phyloP scores from a whole-genome alignment of 441 rosid genomes.

The Viola pubescens region DNA sequence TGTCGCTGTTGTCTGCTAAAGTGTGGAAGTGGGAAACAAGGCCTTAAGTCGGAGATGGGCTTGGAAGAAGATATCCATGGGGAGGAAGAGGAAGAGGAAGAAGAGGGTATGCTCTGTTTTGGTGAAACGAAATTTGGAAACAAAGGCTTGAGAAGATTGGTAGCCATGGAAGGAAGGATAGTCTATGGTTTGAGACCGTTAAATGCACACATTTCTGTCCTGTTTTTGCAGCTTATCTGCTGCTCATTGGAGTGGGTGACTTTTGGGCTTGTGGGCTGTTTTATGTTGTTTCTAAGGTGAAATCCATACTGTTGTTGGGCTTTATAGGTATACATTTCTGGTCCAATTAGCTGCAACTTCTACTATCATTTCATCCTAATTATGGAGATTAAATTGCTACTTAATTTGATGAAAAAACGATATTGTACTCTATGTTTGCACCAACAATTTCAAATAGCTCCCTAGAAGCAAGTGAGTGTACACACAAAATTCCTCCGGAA shows the following conservation, averaged over 20 bases:
- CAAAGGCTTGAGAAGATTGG: slow-evolving; percentile 26
- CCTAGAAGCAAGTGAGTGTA: no score
- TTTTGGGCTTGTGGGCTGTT: background rate
- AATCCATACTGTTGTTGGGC: background rate
- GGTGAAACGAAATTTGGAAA: slow-evolving; percentile 29
- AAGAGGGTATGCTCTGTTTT: slow-evolving; percentile 18
- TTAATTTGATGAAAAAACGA: no score
- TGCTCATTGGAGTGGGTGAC: no score
- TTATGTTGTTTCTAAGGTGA: slow-evolving; percentile 7
- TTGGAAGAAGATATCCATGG: slow-evolving; percentile 29
- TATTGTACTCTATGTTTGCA: no score
- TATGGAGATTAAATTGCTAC: no score
- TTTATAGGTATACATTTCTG: background rate
- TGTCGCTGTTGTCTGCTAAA: slow-evolving; percentile 23
- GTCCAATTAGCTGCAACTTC: no score
- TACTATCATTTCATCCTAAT: no score
- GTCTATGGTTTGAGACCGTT: slow-evolving; percentile 2
- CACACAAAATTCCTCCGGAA: no score
- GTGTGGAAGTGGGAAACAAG: slow-evolving; percentile 3
- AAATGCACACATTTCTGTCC: background rate
- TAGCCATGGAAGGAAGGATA: slow-evolving; percentile 32
- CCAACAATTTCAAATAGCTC: no score
- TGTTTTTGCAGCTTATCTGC: slow-evolving; percentile 3
- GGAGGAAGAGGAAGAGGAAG: slow-evolving; percentile 18
- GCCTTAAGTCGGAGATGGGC: slow-evolving; percentile 20